Conservation (phyloP, 139 green algal species). For the Diplosphaera chodatii region DNA sequence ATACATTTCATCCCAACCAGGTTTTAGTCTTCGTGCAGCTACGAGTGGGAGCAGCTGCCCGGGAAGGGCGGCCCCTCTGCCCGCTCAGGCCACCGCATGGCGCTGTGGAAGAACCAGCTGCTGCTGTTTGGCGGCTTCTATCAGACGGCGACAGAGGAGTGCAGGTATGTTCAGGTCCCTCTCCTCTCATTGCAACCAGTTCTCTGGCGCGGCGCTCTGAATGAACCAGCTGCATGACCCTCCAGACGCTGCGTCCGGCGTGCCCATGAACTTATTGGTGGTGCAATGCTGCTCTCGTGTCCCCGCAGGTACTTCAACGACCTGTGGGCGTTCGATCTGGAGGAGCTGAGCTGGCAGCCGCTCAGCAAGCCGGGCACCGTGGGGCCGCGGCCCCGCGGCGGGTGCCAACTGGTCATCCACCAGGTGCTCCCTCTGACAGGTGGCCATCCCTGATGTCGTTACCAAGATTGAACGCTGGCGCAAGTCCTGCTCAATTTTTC, state of each 20-base stretch:
- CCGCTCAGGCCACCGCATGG: conserved; percentile 88
- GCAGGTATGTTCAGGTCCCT: conserved; percentile 28
- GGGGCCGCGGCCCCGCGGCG: conserved; percentile 53
- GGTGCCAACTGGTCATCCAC: conserved; percentile 65
- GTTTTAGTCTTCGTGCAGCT: no score
- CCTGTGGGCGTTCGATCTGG: conserved; percentile 77
- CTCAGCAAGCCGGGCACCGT: conserved; percentile 6
- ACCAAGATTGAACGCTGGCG: no score
- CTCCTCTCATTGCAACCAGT: no score
- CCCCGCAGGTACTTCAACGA: conserved; percentile 87
- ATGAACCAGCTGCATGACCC: no score
- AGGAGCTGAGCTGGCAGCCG: conserved; percentile 61
- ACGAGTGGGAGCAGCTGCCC: conserved; percentile 86
- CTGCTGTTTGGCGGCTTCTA: conserved; percentile 97
- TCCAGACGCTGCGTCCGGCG: no score
- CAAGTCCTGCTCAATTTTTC: no score
- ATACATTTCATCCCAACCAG: no score
- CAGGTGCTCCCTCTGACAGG: no score
- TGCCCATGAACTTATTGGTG: no score
- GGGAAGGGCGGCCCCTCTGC: conserved; percentile 59
- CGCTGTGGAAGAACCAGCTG: conserved; percentile 63
- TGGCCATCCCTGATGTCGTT: no score
- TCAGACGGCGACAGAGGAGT: conserved; percentile 62
- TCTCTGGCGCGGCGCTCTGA: no score
- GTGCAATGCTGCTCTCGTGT: no score